A percentile compares a stretch with the other conserved stretches of the same genome.
These are phyloP conservation scores for Ceriops decandra DNA, from an alignment of 345 rosid genomes.

Conservation along the genomic window DNA sequence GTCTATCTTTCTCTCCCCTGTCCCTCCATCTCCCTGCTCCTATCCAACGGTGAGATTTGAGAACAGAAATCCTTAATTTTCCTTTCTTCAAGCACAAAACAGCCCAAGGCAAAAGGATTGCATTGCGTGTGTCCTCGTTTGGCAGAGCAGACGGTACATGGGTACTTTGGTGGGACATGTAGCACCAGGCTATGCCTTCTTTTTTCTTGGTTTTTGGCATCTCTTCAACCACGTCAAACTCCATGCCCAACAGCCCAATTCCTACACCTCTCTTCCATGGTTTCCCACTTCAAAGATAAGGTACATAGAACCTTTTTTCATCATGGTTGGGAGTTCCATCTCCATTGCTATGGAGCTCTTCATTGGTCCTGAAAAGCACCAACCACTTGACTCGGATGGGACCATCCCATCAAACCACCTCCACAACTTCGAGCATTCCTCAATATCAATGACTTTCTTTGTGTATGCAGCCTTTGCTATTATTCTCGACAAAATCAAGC, in stretches of 20 bases:
- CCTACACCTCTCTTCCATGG: slow-evolving; percentile 58
- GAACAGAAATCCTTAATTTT: background rate
- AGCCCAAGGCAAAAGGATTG: background rate
- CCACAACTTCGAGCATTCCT: slow-evolving; percentile 80
- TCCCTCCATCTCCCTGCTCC: too few relatives aligned
- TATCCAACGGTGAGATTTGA: background rate
- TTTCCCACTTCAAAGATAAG: slow-evolving; percentile 48
- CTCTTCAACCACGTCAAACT: slow-evolving; percentile 66
- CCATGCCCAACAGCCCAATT: slow-evolving; percentile 44
- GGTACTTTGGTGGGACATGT: slow-evolving; percentile 78
- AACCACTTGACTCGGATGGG: slow-evolving; percentile 70
- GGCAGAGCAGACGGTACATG: slow-evolving; percentile 32
- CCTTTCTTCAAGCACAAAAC: background rate
- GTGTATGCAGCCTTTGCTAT: slow-evolving; percentile 56
- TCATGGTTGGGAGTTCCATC: slow-evolving; percentile 53
- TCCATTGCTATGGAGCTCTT: slow-evolving; percentile 80
- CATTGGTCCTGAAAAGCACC: slow-evolving; percentile 66
- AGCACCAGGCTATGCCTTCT: slow-evolving; percentile 62
- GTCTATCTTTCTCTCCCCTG: background rate
- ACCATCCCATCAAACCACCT: slow-evolving; percentile 86
- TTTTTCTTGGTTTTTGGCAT: slow-evolving; percentile 72
- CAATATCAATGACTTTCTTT: slow-evolving; percentile 64
- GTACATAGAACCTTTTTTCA: slow-evolving; percentile 55
- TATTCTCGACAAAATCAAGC: slow-evolving; percentile 41
- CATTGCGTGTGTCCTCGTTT: background rate